Conservation (phyloP, 345 rosid species). For the Hevea brasiliensis region DNA sequence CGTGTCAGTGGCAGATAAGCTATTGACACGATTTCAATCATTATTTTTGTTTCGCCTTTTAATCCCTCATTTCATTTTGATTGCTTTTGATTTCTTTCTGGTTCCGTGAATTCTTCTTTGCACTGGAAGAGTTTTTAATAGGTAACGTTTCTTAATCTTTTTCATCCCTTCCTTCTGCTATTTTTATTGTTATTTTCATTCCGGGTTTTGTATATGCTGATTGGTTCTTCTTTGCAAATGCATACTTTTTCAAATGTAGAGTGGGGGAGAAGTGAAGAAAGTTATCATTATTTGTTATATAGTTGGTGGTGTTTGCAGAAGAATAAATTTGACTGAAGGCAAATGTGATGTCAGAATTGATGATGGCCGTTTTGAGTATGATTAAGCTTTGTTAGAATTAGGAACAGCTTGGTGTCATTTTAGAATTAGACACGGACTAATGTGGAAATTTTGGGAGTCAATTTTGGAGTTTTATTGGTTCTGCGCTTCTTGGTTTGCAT, state of each 20-base stretch:
- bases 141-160: not conserved
- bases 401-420: not conserved
- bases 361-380: not conserved
- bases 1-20: conserved; percentile 25
- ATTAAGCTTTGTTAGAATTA: not conserved
- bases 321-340: not conserved
- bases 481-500: not conserved
- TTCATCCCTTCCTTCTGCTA: not conserved
- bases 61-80: conserved; percentile 7
- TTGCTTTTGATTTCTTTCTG: not conserved
- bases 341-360: not conserved
- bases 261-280: not conserved
- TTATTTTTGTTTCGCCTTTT: not conserved
- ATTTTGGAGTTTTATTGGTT: not conserved
- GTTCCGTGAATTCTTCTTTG: not conserved
- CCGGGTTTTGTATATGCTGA: not conserved
- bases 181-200: not conserved
- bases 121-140: not conserved
- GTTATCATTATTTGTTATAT: too few relatives aligned
- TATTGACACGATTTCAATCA: not conserved
- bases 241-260: not conserved
- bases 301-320: not conserved
- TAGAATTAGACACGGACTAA: too few relatives aligned
- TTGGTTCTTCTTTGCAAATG: not conserved
- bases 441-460: too few relatives aligned